phyloP scores from a whole-genome alignment of 163 green algal species.

The Chloroidium sp. region DNA sequence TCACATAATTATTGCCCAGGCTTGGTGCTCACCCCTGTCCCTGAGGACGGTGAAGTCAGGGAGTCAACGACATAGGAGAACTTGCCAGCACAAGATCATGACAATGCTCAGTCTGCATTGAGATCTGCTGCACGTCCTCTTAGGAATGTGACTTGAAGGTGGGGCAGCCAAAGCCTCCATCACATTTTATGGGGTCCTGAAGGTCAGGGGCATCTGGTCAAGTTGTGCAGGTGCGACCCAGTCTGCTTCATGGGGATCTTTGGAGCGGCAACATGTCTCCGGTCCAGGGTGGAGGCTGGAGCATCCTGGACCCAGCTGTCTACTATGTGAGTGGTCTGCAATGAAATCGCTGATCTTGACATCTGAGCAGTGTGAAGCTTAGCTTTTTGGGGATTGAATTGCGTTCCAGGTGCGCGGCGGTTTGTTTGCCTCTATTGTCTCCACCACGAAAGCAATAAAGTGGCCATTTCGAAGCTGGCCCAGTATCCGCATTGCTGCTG shows the following conservation, averaged over 20 bases:
- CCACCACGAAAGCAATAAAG: background rate
- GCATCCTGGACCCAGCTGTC: conserved; percentile 16
- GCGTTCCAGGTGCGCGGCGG: too few relatives aligned
- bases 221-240: conserved; percentile 47
- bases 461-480: background rate
- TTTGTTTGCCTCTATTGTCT: too few relatives aligned
- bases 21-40: too few relatives aligned
- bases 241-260: conserved; percentile 88
- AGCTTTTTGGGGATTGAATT: too few relatives aligned
- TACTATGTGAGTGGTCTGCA: conserved; percentile 26
- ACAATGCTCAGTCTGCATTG: conserved; percentile 11
- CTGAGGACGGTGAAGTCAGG: too few relatives aligned
- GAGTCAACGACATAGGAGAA: too few relatives aligned
- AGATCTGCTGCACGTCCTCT: conserved; percentile 17
- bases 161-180: background rate
- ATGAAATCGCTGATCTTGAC: background rate
- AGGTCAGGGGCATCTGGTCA: background rate
- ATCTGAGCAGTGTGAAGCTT: too few relatives aligned
- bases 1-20: too few relatives aligned
- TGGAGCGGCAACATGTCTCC: conserved; percentile 92
- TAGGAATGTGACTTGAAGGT: background rate
- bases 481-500: too few relatives aligned
- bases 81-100: too few relatives aligned
- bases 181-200: too few relatives aligned
- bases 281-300: conserved; percentile 28